Evolutionary conservation across 495 filamentous ascomycete species (phyloP), one percentile per base, ranked within the genome.

Genomic region (Aspergillus heteromorphus): DNA sequence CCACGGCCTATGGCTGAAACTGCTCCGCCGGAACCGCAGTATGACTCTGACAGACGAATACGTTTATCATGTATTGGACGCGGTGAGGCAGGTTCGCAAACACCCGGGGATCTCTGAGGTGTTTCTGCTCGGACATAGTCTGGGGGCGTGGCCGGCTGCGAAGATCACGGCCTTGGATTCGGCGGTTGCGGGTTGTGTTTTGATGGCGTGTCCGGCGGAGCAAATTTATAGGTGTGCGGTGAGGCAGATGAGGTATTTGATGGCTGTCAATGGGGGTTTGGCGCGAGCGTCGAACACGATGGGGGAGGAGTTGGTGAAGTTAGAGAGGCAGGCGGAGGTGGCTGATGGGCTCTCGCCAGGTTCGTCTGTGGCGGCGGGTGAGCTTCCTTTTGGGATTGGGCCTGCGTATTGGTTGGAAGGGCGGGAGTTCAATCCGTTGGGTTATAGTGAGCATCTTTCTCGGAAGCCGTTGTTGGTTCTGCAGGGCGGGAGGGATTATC

Each of bases 401-500:
- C 9, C 40, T 2, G 10, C 9, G 11, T 43, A 43, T 18, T 43
- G 40, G 40, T 21, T 43, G 10, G 40, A 43, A 8, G 10, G 21
- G 6, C 7, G 40, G 10, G 49, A 56, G 29, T 55, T 52, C 14
- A 21, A 60, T 14, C 57, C 53, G 0, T 20, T 53, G 16, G 25
- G 19, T 5, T 51, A 34, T 34, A 20, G 40, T 1, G 19, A 4
- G 6, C 10, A 20, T 1, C 13, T 56, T 2, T 18, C 45, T 3
- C 4, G 23, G 23, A 51, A 48, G 20, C 57, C 53, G 14, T 17
- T 54, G 2, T 18, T 56, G 13, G 23, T 56, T 17, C 17, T 60
- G 27, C 57, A 60, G 45, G 49, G 57, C 16, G 48, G 20, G 4
- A 43, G 57, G 25, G 57, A 60, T 27, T 60, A 60, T 27, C 57